Percentiles rank a stretch among this genome's conserved stretches.
These are phyloP conservation scores for Penicillium digitatum DNA, from an alignment of 2,329 filamentous ascomycete genomes.

Conservation along the genomic window DNA sequence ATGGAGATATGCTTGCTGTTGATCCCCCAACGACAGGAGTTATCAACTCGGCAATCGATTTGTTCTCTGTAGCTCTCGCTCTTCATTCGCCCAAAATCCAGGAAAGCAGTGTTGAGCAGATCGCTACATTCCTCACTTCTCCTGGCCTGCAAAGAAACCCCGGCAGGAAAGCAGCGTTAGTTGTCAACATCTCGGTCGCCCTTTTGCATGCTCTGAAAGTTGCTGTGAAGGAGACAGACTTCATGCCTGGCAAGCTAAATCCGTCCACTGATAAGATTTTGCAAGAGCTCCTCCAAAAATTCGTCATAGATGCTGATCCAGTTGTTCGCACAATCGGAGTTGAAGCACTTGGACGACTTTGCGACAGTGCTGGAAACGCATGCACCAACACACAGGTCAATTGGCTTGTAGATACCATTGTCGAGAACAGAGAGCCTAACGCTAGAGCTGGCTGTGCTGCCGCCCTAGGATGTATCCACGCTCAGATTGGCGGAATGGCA, in stretches of 20 bases:
- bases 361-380: conserved; percentile 75
- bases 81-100: conserved; percentile 87
- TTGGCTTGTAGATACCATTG: conserved; percentile 86
- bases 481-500: conserved; percentile 95
- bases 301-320: conserved; percentile 77
- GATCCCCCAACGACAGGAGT: conserved; percentile 89
- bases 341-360: conserved; percentile 78
- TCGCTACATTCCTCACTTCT: conserved; percentile 82
- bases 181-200: conserved; percentile 81
- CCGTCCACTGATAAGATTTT: conserved; percentile 70
- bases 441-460: conserved; percentile 91
- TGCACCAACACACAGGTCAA: conserved; percentile 91
- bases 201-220: conserved; percentile 78
- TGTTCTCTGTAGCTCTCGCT: conserved; percentile 88
- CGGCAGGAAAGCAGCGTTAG: conserved; percentile 83
- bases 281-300: conserved; percentile 68
- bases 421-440: conserved; percentile 87
- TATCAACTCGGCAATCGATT: conserved; percentile 86
- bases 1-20: conserved; percentile 51
- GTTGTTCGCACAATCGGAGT: conserved; percentile 83
- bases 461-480: conserved; percentile 87
- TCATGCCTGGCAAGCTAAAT: conserved; percentile 68
- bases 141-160: conserved; percentile 76
- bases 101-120: conserved; percentile 91
- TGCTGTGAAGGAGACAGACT: conserved; percentile 73